Percentiles rank a stretch among this genome's conserved stretches.
Conservation (phyloP, 148 eudicot genomes). For the Fagopyrum homotropicum region DNA sequence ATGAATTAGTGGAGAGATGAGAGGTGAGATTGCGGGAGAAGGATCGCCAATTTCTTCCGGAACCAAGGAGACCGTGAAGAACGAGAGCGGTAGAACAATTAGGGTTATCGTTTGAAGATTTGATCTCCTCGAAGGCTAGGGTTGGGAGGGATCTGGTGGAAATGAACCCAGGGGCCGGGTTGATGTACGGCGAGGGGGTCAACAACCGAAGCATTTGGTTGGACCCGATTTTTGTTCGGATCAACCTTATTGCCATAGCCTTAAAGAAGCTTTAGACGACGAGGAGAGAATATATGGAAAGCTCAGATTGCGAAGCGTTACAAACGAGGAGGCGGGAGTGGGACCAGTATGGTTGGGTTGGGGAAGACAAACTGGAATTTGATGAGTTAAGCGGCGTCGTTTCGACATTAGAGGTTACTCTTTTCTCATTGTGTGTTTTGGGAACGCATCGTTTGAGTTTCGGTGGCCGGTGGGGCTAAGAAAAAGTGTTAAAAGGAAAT, state of each 20-base stretch:
- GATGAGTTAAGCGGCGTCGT: not conserved
- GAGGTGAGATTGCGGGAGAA: slow-evolving; percentile 65
- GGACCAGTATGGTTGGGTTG: not conserved
- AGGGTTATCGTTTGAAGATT: slow-evolving; percentile 27
- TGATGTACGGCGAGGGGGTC: not conserved
- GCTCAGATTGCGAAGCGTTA: not conserved
- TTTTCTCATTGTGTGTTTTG: not conserved
- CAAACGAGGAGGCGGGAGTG: slow-evolving; percentile 3
- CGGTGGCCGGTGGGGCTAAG: not conserved
- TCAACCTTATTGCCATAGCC: slow-evolving; percentile 8
- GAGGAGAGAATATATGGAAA: not conserved
- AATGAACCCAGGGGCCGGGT: not conserved
- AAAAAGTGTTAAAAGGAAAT: too few relatives aligned
- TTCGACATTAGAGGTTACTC: not conserved
- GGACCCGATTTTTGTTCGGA: not conserved
- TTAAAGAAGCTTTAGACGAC: not conserved
- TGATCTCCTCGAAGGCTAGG: slow-evolving; percentile 79
- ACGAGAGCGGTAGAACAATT: slow-evolving; percentile 52
- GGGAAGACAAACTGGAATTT: not conserved
- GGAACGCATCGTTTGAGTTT: not conserved
- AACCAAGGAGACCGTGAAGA: slow-evolving; percentile 83
- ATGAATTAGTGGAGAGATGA: slow-evolving; percentile 41
- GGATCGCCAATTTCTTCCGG: slow-evolving; percentile 90
- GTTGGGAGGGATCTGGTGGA: slow-evolving; percentile 42
- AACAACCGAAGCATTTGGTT: slow-evolving; percentile 3